These are phyloP conservation scores for Penicillium cosmopolitanum DNA, from an alignment of 495 filamentous ascomycete genomes.

Conservation along the genomic window DNA sequence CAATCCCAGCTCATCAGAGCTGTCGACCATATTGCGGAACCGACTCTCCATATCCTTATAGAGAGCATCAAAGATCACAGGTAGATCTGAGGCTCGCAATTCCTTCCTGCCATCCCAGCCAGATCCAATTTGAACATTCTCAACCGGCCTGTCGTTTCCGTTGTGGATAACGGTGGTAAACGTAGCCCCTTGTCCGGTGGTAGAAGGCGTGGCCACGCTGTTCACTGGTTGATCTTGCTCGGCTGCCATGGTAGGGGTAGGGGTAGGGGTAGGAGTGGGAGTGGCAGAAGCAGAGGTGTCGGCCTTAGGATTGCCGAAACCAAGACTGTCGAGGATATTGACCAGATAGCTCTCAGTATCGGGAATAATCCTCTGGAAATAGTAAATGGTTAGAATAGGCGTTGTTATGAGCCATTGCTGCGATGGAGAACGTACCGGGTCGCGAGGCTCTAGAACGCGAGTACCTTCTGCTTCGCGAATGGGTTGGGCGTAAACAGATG, in stretches of 20 bases:
- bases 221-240: conserved; percentile 12
- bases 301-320: conserved; percentile 15
- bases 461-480: conserved; percentile 10
- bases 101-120: conserved; percentile 20
- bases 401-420: not conserved
- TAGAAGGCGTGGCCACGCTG: conserved; percentile 9
- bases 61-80: conserved; percentile 27
- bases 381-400: not conserved
- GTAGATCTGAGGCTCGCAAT: conserved; percentile 24
- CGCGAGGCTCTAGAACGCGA: conserved; percentile 18
- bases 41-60: conserved; percentile 23
- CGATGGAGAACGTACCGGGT: conserved; percentile 15
- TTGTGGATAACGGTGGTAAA: conserved; percentile 23
- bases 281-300: not conserved
- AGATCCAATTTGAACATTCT: conserved; percentile 25
- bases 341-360: conserved; percentile 28
- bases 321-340: conserved; percentile 26
- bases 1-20: conserved; percentile 37
- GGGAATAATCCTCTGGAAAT: conserved; percentile 37
- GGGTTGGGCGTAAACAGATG: conserved; percentile 22
- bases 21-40: conserved; percentile 31
- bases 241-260: not conserved
- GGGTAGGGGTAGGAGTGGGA: conserved; percentile 2
- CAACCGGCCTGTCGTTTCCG: conserved; percentile 13
- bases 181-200: not conserved